Conservation (phyloP, 768 basidiomycete species). For the Xanthoconium stramineum region DNA sequence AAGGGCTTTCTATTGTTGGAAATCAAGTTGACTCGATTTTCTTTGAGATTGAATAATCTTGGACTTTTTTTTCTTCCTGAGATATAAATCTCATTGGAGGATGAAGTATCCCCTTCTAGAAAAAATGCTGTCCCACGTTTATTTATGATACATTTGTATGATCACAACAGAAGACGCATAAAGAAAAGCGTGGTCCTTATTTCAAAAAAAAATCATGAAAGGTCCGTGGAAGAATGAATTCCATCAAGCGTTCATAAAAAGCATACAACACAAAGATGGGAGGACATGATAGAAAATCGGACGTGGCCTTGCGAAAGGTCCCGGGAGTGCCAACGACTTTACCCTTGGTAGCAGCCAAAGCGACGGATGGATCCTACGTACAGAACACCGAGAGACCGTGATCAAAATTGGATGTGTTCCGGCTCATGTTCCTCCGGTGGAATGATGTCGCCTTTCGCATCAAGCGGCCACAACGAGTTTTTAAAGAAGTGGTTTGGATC, state of each 20-base stretch:
- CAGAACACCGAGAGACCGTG: no score
- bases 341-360: no score
- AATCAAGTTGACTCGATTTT: no score
- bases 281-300: not conserved
- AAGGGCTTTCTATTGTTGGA: no score
- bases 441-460: slow-evolving; percentile 52
- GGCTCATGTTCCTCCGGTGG: slow-evolving; percentile 63
- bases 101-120: not conserved
- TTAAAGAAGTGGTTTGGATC: slow-evolving; percentile 76
- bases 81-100: not conserved
- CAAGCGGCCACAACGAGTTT: slow-evolving; percentile 79
- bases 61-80: not conserved
- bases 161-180: not conserved
- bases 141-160: not conserved
- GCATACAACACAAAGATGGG: no score
- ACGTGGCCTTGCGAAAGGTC: no score
- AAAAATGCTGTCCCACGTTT: not conserved
- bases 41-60: no score
- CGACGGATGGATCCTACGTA: no score
- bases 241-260: not conserved
- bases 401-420: slow-evolving; percentile 25
- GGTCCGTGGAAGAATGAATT: not conserved
- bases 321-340: no score
- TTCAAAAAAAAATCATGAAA: not conserved
- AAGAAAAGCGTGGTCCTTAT: not conserved